phyloP scores from a whole-genome alignment of 192 early-diverging fungal species.

The Fimicolochytrium jonesii region DNA sequence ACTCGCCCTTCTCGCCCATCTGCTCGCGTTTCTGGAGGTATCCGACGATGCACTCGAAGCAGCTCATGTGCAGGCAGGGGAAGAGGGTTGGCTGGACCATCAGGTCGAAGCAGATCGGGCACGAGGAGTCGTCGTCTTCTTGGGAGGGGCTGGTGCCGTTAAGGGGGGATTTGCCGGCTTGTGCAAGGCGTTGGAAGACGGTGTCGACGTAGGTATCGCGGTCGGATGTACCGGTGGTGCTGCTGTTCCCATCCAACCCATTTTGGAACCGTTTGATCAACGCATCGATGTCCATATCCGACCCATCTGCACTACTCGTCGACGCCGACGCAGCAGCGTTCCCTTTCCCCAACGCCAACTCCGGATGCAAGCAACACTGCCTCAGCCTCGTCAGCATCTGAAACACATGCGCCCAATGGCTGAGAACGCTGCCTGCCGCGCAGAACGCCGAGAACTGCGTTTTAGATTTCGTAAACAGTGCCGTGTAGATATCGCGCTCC shows the following conservation, averaged over 20 bases:
- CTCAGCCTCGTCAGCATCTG: slow-evolving; percentile 18
- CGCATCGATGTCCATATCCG: slow-evolving; percentile 8
- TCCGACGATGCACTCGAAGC: slow-evolving; percentile 22
- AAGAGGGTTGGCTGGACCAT: slow-evolving; percentile 10
- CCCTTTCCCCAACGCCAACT: slow-evolving; percentile 1
- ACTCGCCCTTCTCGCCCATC: slow-evolving; percentile 20
- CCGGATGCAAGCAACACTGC: slow-evolving; percentile 22
- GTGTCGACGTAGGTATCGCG: background rate
- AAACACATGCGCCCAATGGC: slow-evolving; percentile 25
- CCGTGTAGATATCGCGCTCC: slow-evolving; percentile 33
- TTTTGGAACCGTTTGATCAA: slow-evolving; percentile 13
- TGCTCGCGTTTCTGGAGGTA: slow-evolving; percentile 17
- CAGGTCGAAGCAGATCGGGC: slow-evolving; percentile 37
- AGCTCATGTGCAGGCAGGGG: slow-evolving; percentile 34
- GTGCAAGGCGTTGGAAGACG: background rate
- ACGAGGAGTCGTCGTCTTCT: slow-evolving; percentile 6
- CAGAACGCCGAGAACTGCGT: slow-evolving; percentile 11
- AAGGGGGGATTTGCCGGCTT: background rate
- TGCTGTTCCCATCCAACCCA: background rate
- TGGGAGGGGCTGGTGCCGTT: no score
- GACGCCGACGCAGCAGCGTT: background rate
- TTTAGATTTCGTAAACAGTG: background rate
- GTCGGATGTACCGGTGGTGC: background rate
- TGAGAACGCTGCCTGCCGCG: slow-evolving; percentile 6
- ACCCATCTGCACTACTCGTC: background rate